phyloP scores from a whole-genome alignment of 805 yeast species.

The Candida coleopterorum region DNA sequence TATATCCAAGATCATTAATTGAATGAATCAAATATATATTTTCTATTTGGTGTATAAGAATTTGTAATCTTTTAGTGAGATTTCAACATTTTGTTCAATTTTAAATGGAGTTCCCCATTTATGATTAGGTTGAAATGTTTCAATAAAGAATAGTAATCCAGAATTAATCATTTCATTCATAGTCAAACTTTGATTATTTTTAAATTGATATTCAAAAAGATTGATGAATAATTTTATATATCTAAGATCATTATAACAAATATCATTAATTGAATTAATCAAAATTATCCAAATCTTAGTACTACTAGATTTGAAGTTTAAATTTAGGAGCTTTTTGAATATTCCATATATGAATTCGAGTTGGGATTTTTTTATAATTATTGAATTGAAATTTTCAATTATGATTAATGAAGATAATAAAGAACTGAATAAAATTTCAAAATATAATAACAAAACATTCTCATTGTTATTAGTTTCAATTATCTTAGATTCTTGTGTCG shows the following conservation, averaged over 20 bases:
- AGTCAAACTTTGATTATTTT: slow-evolving; percentile 6
- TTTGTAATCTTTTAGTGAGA: slow-evolving; percentile 14
- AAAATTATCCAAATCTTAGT: slow-evolving; percentile 23
- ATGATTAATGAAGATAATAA: slow-evolving; percentile 12
- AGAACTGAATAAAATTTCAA: slow-evolving; percentile 16
- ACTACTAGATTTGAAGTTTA: neutral
- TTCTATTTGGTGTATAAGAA: slow-evolving; percentile 12
- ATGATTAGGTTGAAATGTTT: slow-evolving; percentile 16
- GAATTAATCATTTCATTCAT: slow-evolving; percentile 19
- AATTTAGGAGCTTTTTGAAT: neutral
- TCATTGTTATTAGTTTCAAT: slow-evolving; percentile 10
- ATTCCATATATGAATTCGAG: neutral
- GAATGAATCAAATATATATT: neutral
- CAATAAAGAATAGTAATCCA: slow-evolving; percentile 18
- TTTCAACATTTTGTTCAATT: slow-evolving; percentile 8
- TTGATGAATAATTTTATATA: slow-evolving; percentile 15
- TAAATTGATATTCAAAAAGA: slow-evolving; percentile 16
- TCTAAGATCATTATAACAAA: slow-evolving; percentile 24
- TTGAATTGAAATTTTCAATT: neutral
- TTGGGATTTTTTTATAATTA: neutral
- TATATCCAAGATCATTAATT: no score
- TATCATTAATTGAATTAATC: slow-evolving; percentile 26
- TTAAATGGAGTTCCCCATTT: slow-evolving; percentile 4
- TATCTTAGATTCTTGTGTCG: slow-evolving; percentile 14
- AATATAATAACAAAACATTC: slow-evolving; percentile 11